These are phyloP conservation scores for Ambrosia artemisiifolia DNA, from an alignment of 129 eudicot genomes.

Conservation along the genomic window DNA sequence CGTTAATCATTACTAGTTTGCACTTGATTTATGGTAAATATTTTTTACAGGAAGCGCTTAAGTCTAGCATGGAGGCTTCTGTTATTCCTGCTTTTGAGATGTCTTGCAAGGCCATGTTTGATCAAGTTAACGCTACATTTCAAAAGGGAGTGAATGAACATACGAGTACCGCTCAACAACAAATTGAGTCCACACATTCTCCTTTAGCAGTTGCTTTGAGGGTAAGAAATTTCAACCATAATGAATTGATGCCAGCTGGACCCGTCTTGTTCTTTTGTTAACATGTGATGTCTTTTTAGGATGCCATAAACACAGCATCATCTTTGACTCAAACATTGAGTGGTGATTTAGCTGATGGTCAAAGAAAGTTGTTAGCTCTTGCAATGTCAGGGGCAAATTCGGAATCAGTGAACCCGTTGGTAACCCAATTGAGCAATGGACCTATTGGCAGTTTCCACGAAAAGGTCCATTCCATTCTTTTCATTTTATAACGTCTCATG, in stretches of 20 bases:
- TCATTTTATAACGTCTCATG: neutral
- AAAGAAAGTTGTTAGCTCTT: constrained; percentile 77
- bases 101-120: constrained; percentile 95
- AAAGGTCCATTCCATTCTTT: constrained; percentile 50
- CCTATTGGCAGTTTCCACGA: constrained; percentile 75
- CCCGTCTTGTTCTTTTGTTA: neutral
- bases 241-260: neutral
- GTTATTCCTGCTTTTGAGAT: constrained; percentile 93
- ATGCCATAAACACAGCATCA: constrained; percentile 85
- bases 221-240: constrained; percentile 38
- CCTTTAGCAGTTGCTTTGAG: constrained; percentile 75
- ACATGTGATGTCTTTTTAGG: constrained; percentile 38
- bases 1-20: neutral
- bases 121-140: constrained; percentile 87
- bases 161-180: constrained; percentile 65
- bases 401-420: constrained; percentile 50
- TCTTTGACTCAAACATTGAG: constrained; percentile 74
- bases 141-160: constrained; percentile 94
- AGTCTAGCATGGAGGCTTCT: constrained; percentile 72
- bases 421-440: constrained; percentile 76
- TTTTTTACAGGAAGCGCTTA: constrained; percentile 72
- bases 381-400: constrained; percentile 82
- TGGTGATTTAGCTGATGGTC: constrained; percentile 86
- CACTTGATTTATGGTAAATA: neutral
- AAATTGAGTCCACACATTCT: constrained; percentile 67